These are phyloP conservation scores for Prunus yedoensis DNA, from an alignment of 331 rosid genomes.

Conservation along the genomic window DNA sequence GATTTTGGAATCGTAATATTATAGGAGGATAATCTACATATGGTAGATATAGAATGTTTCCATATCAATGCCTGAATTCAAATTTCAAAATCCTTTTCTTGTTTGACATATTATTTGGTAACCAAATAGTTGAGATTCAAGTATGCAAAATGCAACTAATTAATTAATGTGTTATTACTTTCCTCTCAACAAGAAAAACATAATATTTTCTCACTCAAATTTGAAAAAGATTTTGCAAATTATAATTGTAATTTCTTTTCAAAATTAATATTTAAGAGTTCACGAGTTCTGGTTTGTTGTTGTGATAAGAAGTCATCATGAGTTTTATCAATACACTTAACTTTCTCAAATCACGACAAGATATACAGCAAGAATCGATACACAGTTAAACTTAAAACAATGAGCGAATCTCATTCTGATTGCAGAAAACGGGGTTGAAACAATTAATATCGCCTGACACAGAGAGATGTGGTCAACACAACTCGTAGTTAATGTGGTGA, in stretches of 20 bases:
- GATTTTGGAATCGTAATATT: neutral
- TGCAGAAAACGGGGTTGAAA: neutral
- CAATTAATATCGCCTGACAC: neutral
- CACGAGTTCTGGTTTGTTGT: neutral
- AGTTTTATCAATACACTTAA: neutral
- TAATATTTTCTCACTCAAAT: neutral
- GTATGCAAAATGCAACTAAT: neutral
- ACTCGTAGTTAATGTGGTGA: neutral
- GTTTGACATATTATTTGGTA: neutral
- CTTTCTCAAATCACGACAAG: neutral
- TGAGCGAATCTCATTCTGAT: neutral
- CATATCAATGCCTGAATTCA: neutral
- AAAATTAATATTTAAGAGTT: neutral
- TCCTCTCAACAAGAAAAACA: neutral
- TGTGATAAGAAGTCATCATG: neutral
- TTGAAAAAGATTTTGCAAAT: neutral
- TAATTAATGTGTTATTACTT: neutral
- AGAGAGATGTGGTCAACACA: neutral
- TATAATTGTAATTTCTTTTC: too few relatives aligned
- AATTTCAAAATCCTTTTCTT: neutral
- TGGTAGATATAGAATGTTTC: neutral
- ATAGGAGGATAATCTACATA: neutral
- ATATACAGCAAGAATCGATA: neutral
- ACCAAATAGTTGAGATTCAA: neutral
- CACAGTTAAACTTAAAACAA: neutral